phyloP scores from a whole-genome alignment of 2,329 filamentous ascomycete genomes.

The Cladosporium sphaerospermum region DNA sequence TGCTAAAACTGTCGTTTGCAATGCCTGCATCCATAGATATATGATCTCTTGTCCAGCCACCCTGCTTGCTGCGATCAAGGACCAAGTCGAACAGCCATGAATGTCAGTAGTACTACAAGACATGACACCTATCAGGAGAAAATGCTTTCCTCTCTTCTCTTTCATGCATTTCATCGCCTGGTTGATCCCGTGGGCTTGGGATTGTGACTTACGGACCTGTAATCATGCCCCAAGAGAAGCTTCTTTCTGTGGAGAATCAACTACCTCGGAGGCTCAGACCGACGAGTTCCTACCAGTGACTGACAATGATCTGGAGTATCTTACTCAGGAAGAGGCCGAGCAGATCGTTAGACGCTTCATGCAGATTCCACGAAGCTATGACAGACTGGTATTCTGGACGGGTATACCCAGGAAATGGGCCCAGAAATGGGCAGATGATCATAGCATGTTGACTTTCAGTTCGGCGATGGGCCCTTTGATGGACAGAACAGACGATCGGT shows the following conservation, averaged over 20 bases:
- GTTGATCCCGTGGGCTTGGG: neutral
- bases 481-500: neutral
- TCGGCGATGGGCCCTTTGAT: constrained; percentile 6
- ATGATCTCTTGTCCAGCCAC: constrained; percentile 1
- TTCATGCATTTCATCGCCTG: constrained; percentile 4
- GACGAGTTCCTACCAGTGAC: neutral
- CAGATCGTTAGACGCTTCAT: neutral
- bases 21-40: neutral
- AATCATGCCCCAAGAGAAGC: neutral
- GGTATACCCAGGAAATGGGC: constrained; percentile 6
- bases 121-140: neutral
- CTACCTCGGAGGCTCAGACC: neutral
- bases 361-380: neutral
- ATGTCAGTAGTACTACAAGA: neutral
- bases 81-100: neutral
- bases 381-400: constrained; percentile 2
- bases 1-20: neutral
- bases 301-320: constrained; percentile 2
- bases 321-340: constrained; percentile 3
- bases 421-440: constrained; percentile 1
- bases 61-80: constrained; percentile 1
- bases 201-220: neutral
- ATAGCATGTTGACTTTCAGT: neutral
- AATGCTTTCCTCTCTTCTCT: constrained; percentile 4
- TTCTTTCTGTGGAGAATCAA: neutral